Base-by-base conservation (phyloP, 352 stramenopile species). In the Sclerospora graminicola region DNA sequence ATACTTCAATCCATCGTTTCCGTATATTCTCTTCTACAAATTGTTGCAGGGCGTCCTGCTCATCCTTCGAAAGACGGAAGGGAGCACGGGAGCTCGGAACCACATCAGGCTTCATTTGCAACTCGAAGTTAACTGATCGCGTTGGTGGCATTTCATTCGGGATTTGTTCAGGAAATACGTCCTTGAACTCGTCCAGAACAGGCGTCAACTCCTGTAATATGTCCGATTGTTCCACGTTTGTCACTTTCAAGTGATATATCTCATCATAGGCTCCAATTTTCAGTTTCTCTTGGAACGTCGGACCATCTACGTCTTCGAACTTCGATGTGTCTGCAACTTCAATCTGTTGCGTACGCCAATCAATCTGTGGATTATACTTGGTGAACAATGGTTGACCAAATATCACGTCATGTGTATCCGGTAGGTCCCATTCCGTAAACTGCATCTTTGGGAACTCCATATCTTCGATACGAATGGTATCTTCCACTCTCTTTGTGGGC, bases 1-100 rank as follows among this genome's bases (percentile, higher is more conserved):
- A 57, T n/a, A 57, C 26, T 29, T 57, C 33, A 16, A 62, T 54
- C 47, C 47, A 57, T 27, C 47, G 29, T 37, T 55, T 55, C 16
- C 39, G 34, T 28, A 40, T 50, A 55, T 20, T 43, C 9, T 54
- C 39, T 19, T 41, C 37, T 5, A 50, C 45, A 21, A 60, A 49
- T 9, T 40, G 34, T 1, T 49, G 26, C 4, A 55, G 27, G 3
- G 26, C 40, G n/a, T 48, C 33, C 23, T 55, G 39, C 15, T 55
- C 38, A 15, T 18, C 14, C 31, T 54, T 54, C 8, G 14, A 39
- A 9, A 56, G 24, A 11, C 48, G 29, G 14, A 55, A 63, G 2
- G 43, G 43, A 35, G 32, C 39, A 18, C 48, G 44, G 5, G 15
- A 39, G 18, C 29, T 51, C 20, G 39, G 43, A 0, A 41, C 29